Evolutionary conservation across 2,329 filamentous ascomycete species (phyloP), one percentile per base, ranked within the genome.

Genomic region (Fusarium neocosmosporiellum): DNA sequence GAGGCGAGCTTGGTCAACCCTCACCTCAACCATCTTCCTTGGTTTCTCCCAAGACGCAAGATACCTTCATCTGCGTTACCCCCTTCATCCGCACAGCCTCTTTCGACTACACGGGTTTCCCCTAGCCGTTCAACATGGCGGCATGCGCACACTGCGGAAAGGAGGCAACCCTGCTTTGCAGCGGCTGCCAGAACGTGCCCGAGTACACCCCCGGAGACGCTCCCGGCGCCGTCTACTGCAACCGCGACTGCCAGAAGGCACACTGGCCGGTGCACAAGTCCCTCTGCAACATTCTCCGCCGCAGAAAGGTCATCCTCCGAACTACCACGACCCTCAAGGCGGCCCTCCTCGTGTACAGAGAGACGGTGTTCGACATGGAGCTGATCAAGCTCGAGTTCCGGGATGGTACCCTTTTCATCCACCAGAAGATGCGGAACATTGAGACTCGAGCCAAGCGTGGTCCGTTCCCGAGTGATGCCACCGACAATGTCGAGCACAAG

Each of bases 121-220:
- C 27, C 14, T 33, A 16, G 11, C 18, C 24, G 16, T 18, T 18
- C 68, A 34, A 54, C 8, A 72, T 72, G 65, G 27, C 22, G 18
- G 31, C 13, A 22, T 72, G 70, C 37, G 46, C 46, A 14, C 60
- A 67, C 34, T 70, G 70, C 36, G 63, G 55, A 7, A 36, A 29
- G 27, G 24, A 48, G 27, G 70, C 70, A 13, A 54, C 62, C 8
- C 13, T 37, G 27, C 22, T 41, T 18, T 72, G 69, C 29, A 27
- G 22, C 6, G 43, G 54, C 18, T 72, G 70, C 11, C 46, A 46
- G 41, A 27, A 50, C 46, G 46, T 50, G 10, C 69, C 66, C 24
- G 66, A 68, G 43, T 73, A 74, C 20, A n/a, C n/a, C 20, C 36
- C 65, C 13, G 69, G 66, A 39, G 72, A 70, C 53, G 36, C 54